Conservation (phyloP, 768 basidiomycete species). For the Pholiota conissans region DNA sequence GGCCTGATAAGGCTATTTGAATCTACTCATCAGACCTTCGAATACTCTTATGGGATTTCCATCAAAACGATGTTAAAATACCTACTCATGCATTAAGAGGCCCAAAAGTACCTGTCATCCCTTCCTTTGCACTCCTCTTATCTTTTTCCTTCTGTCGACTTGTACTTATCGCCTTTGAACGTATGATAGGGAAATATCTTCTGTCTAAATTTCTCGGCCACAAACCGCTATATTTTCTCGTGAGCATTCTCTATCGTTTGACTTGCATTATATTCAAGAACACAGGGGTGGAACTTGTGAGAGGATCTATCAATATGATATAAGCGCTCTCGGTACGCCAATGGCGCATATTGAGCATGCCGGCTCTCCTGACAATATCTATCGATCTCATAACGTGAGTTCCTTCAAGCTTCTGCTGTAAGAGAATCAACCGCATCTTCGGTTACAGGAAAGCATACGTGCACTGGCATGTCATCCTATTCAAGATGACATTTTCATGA, state of each 20-base stretch:
- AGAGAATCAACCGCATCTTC: not conserved
- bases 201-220: slow-evolving; percentile 67
- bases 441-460: slow-evolving; percentile 61
- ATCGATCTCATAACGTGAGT: slow-evolving; percentile 22
- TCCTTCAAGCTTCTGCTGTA: not conserved
- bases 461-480: slow-evolving; percentile 64
- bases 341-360: slow-evolving; percentile 12
- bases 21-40: slow-evolving; percentile 41
- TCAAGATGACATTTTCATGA: slow-evolving; percentile 68
- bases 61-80: slow-evolving; percentile 51
- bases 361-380: slow-evolving; percentile 22
- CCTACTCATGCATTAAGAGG: slow-evolving; percentile 47
- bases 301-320: slow-evolving; percentile 53
- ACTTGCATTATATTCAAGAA: slow-evolving; percentile 21
- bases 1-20: not conserved
- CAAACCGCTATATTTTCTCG: slow-evolving; percentile 65
- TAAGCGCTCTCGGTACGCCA: slow-evolving; percentile 35
- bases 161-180: not conserved
- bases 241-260: slow-evolving; percentile 34
- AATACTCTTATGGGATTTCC: slow-evolving; percentile 66
- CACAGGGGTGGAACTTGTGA: slow-evolving; percentile 60
- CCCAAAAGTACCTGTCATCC: slow-evolving; percentile 34
- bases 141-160: not conserved
- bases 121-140: not conserved
- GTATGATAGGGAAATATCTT: slow-evolving; percentile 66